Evolutionary conservation across 2,329 filamentous ascomycete genomes (phyloP), one percentile per base, ranked within the genome.

Genomic region (Zelopaecilomyces penicillatus): DNA sequence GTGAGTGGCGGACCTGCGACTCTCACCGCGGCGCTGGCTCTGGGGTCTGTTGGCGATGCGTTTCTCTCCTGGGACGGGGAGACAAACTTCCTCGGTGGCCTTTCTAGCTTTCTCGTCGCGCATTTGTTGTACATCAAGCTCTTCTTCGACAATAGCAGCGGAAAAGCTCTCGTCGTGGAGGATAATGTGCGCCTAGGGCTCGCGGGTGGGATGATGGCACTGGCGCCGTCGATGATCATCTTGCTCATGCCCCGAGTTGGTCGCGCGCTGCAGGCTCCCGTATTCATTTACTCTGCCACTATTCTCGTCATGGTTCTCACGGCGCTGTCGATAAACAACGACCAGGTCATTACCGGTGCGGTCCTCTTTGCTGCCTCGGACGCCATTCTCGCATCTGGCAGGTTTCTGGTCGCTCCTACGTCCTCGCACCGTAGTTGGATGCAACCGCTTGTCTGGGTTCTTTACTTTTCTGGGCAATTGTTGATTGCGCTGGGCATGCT

Each of bases 1-100:
- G 35, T 52, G 1, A 45, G 46, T n/a, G 39, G 46, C 9, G 49
- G 49, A 1, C 51, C 56, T 1, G 40, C 37, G 12, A 54, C 55
- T 4, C 52, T 65, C 1, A 44, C 53, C 1, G 46, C 45, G 0
- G 63, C 62, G 1, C 55, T 64, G 8, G 58, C 52, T 0, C 53
- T 65, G 30, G 58, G 61, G 5, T 51, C 63, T 2, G 9, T 57
- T 5, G 64, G 64, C n/a, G 64, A 66, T 33, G 59, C 59, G 3
- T 64, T 65, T 45, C 57, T 66, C 5, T 59, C 64, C 2, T 63
- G 57, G 58, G 56, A 61, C 26, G 56, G 57, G 35, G 61, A 65
- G 6, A 37, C 32, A 1, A 54, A 54, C 4, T 67, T 65, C 39
- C 52, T 65, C 2, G 42, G 52, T 32, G 63, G 63, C 3, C 57